These are phyloP conservation scores for Solanum pinnatisectum DNA, from an alignment of 257 asterid species.

Conservation along the genomic window DNA sequence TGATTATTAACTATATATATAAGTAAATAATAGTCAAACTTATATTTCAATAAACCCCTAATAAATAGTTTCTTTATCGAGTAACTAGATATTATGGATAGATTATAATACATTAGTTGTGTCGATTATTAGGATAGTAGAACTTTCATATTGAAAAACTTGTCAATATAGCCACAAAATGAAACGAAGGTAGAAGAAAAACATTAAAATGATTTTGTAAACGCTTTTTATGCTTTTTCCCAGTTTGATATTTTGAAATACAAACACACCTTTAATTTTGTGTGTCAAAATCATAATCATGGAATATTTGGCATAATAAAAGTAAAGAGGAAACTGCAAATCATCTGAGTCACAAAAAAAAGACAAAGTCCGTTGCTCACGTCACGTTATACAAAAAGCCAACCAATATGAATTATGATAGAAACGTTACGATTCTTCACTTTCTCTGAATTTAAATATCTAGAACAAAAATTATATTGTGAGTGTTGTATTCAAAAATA, in stretches of 20 bases:
- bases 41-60: neutral
- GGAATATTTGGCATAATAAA: neutral
- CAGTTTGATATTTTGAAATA: neutral
- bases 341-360: constrained; percentile 7
- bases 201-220: neutral
- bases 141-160: neutral
- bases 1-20: too few relatives aligned
- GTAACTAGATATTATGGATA: neutral
- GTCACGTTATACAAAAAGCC: neutral
- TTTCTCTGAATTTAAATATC: rapidly evolving
- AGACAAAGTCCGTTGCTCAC: neutral
- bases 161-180: neutral
- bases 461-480: neutral
- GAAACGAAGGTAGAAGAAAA: neutral
- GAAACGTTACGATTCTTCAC: neutral
- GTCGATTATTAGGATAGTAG: neutral
- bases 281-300: constrained; percentile 4
- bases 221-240: neutral
- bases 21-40: too few relatives aligned
- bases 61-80: neutral
- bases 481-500: rapidly evolving
- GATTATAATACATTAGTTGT: neutral
- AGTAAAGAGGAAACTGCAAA: neutral
- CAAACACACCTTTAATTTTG: neutral
- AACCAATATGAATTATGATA: neutral